phyloP scores from a whole-genome alignment of 495 filamentous ascomycete species.

The Glutinoglossum americanum region DNA sequence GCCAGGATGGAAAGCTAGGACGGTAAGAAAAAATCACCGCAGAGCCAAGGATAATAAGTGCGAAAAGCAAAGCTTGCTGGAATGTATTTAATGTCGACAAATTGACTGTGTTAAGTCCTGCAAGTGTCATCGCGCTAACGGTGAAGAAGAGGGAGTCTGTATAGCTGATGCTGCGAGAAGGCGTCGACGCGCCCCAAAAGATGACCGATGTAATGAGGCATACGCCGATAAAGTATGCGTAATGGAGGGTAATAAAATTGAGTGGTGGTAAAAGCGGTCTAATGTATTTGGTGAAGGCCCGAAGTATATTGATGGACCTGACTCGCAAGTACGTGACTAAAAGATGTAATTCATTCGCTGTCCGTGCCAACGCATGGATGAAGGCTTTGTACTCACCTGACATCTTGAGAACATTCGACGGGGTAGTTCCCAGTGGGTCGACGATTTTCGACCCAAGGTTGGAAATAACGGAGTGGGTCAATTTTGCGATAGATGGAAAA shows the following conservation, averaged over 20 bases:
- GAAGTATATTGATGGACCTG: not conserved
- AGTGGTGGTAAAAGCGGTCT: constrained; percentile 25
- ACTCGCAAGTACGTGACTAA: not conserved
- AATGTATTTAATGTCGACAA: constrained; percentile 50
- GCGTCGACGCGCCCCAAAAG: constrained; percentile 49
- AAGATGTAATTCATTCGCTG: not conserved
- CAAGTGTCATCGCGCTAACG: constrained; percentile 61
- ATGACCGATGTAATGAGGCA: constrained; percentile 44
- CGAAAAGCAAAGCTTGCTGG: constrained; percentile 57
- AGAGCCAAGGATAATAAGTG: constrained; percentile 50
- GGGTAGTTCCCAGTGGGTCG: no score
- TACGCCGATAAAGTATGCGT: constrained; percentile 53
- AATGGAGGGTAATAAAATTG: constrained; percentile 63
- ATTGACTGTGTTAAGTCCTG: constrained; percentile 52
- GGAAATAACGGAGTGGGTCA: no score
- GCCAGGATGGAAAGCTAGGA: not conserved
- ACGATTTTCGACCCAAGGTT: no score
- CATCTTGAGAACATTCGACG: not conserved
- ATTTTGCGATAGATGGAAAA: no score
- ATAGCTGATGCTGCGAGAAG: constrained; percentile 41
- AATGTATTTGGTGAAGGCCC: not conserved
- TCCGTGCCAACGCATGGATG: not conserved
- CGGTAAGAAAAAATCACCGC: constrained; percentile 11
- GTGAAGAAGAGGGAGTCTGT: constrained; percentile 56
- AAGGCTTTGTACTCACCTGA: not conserved